Evolutionary conservation across 805 yeast species (phyloP), one percentile per base, ranked within the genome.

Genomic region (Starmerella potacharoeniae): DNA sequence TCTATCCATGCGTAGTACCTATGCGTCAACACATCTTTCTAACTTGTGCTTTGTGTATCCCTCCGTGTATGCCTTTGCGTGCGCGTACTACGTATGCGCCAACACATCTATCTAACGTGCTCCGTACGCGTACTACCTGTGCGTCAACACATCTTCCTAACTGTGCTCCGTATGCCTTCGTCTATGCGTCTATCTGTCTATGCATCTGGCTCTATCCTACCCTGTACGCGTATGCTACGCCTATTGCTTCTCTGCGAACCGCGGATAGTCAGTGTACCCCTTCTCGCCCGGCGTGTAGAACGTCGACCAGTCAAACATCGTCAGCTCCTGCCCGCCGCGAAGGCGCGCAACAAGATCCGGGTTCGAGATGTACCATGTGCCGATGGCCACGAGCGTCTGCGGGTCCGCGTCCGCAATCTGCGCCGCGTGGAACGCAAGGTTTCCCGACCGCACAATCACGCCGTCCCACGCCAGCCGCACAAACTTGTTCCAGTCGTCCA

Each of bases 341-440:
- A 79, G 53, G 58, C 80, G 68, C 22, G 67, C 62, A 17, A 73
- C 75, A 33, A 80, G 64, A 63, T 81, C 84, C 1, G 84, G 83
- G 68, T 80, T 80, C 34, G 81, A 65, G 50, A 77, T 73, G 65
- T 71, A 78, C 54, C 66, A 68, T 56, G 83, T 73, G 36, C 82
- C 83, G 59, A 74, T 68, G 52, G 51, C 55, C 29, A 53, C 36
- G 30, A 59, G 62, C 14, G 60, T 56, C 8, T 60, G 57, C 3
- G 57, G 56, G 37, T 44, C 49, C 52, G 55, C 54, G 42, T 53
- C 60, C 4, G 44, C 42, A 17, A 50, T 41, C n/a, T 34, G 30
- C 5, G 16, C 30, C 9, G 42, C 50, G 40, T 46, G 49, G 30
- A 17, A 41, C 11, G 49, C 34, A 16, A 55, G 54, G 13, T 50